Evolutionary conservation across 2,329 filamentous ascomycete species (phyloP).

Genomic region (Microdochium paspali): DNA sequence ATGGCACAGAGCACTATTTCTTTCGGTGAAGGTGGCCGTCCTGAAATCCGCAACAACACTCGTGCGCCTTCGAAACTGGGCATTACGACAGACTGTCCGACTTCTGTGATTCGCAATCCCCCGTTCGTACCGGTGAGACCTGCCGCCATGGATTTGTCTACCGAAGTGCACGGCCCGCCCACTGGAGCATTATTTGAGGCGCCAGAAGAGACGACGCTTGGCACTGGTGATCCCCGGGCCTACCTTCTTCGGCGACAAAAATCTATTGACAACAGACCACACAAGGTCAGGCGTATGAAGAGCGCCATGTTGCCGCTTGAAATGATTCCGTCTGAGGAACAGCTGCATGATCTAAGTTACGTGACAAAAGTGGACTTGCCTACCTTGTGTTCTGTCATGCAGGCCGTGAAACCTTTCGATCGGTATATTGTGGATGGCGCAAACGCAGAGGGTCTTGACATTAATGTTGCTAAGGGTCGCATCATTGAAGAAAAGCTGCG

Average conservation of each 20-base stretch:
- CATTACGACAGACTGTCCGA: not conserved
- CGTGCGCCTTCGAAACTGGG: not conserved
- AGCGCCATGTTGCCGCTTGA: slow-evolving; percentile 19
- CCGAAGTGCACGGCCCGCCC: not conserved
- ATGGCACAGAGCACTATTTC: not conserved
- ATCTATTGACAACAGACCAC: slow-evolving; percentile 10
- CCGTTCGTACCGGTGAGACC: not conserved
- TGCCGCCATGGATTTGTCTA: not conserved
- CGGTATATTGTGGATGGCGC: slow-evolving; percentile 13
- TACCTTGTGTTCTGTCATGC: slow-evolving; percentile 4
- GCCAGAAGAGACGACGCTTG: slow-evolving; percentile 15
- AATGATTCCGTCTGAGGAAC: slow-evolving; percentile 9
- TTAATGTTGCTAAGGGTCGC: slow-evolving; percentile 12
- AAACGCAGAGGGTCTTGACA: slow-evolving; percentile 15
- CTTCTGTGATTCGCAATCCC: not conserved
- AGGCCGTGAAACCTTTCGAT: slow-evolving; percentile 10
- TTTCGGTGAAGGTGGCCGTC: not conserved
- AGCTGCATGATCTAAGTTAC: slow-evolving; percentile 9
- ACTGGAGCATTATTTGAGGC: slow-evolving; percentile 4
- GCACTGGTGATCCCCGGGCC: slow-evolving; percentile 17
- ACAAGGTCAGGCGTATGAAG: slow-evolving; percentile 15
- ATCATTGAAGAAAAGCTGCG: slow-evolving; percentile 13
- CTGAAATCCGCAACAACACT: not conserved
- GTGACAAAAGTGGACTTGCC: slow-evolving; percentile 4
- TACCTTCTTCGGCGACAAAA: slow-evolving; percentile 22